Conservation (phyloP, 1,284 basidiomycete species). For the Malassezia cuniculi region DNA sequence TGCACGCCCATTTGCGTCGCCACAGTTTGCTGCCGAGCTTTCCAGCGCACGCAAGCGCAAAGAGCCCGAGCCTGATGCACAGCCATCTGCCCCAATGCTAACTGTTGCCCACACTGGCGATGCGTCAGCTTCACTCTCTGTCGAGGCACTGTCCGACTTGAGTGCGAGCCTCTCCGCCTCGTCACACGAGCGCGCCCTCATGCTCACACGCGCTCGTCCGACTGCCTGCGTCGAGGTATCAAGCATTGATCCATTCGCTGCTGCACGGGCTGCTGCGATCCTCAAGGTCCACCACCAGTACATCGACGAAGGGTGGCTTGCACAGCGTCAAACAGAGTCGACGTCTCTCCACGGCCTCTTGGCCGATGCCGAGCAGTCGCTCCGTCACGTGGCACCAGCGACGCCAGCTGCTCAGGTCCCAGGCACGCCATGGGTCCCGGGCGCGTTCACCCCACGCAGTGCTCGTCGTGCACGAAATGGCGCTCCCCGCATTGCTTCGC, state of each 20-base stretch:
- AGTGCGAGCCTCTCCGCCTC: constrained; percentile 11
- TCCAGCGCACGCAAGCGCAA: neutral
- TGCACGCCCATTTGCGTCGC: no score
- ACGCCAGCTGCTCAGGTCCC: neutral
- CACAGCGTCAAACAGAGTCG: neutral
- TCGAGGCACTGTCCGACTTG: constrained; percentile 1
- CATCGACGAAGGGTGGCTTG: constrained; percentile 30
- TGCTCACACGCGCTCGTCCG: constrained; percentile 22
- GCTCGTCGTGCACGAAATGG: neutral
- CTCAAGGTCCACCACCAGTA: constrained; percentile 36
- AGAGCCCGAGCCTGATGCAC: no score
- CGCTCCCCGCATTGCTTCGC: neutral
- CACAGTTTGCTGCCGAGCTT: neutral
- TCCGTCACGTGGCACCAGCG: neutral
- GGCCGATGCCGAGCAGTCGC: constrained; percentile 3
- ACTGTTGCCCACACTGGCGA: no score
- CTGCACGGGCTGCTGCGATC: constrained; percentile 33
- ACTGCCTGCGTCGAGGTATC: constrained; percentile 34
- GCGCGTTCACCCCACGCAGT: constrained; percentile 3
- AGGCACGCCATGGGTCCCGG: constrained; percentile 4
- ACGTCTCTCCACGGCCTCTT: constrained; percentile 4
- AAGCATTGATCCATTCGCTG: constrained; percentile 26
- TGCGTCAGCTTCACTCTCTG: no score
- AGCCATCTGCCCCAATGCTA: no score
- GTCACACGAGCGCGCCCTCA: constrained; percentile 18